Evolutionary conservation across 2,329 filamentous ascomycete genomes (phyloP), one percentile per base, ranked within the genome.

Genomic region (Epichloe baconii): DNA sequence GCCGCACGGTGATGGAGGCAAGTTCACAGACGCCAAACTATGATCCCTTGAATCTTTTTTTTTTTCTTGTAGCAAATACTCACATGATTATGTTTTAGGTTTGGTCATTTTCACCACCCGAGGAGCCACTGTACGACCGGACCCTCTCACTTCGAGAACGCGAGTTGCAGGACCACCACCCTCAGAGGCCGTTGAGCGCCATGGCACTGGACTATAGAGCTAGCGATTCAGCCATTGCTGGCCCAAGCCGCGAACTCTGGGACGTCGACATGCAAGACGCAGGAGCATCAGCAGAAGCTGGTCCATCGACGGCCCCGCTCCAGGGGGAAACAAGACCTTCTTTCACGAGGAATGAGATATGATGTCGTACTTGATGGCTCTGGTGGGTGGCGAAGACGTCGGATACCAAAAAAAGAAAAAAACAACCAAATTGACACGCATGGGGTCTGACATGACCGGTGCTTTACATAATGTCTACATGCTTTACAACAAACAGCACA

Each of bases 1-100:
- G 83, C 51, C 82, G 90, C 55, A 97, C 94, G 0, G 86, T 97
- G 55, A 98, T 98, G 93, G 93, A 98, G 83, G 91, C 94, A 71
- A 72, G 83, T 66, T 46, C 35, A 31, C 5, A 44, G 14, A 38
- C 7, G 23, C 41, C 5, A 7, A 19, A 14, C 17, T 19, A 26
- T 45, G 15, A 12, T 17, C 11, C 15, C 34, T 19, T 5, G 19
- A 10, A 10, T 19, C 5, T n/a, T 17, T 17, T n/a, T 23, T 23
- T 2, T 23, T 23, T 6, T 38, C 38, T 5, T 31, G 48, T 4
- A 34, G 7, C 42, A 21, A 14, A 50, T 11, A 17, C 55, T 58
- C 36, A 56, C 26, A 59, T 12, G 43, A 19, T 5, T 5, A 12
- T 50, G 42, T 17, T 10, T 17, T 54, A 95, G 88, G 88, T 96